These are phyloP conservation scores for Pelagomonas calceolata DNA, from an alignment of 108 stramenopile species.

Conservation along the genomic window DNA sequence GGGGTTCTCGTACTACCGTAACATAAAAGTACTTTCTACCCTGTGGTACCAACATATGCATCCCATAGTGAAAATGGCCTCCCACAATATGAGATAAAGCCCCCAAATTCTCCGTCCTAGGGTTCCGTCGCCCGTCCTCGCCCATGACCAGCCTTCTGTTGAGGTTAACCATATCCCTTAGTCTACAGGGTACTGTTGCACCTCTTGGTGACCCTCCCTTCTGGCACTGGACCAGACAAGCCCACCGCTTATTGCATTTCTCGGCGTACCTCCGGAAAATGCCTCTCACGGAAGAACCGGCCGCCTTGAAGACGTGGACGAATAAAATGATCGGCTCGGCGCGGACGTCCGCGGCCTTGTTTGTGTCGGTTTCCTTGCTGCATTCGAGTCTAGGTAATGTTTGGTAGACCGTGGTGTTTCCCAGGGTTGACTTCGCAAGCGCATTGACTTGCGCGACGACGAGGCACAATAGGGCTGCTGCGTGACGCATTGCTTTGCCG, in stretches of 20 bases:
- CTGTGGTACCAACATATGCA: background rate
- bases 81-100: background rate
- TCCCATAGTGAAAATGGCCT: background rate
- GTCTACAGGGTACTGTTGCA: no score
- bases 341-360: background rate
- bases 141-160: no score
- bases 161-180: no score
- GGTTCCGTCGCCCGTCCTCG: no score
- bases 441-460: no score
- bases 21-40: background rate
- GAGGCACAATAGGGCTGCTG: no score
- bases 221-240: background rate
- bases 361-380: no score
- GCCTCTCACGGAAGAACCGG: background rate
- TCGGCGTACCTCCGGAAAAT: background rate
- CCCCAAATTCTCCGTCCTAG: no score
- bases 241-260: background rate
- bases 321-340: background rate
- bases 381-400: no score
- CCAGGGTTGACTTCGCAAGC: no score
- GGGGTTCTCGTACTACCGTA: background rate
- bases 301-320: constrained; percentile 1
- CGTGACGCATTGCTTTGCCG: no score
- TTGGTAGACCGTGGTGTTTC: no score
- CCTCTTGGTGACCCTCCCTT: background rate